These are phyloP conservation scores for Corchorus capsularis DNA, from an alignment of 345 rosid species.

Conservation along the genomic window DNA sequence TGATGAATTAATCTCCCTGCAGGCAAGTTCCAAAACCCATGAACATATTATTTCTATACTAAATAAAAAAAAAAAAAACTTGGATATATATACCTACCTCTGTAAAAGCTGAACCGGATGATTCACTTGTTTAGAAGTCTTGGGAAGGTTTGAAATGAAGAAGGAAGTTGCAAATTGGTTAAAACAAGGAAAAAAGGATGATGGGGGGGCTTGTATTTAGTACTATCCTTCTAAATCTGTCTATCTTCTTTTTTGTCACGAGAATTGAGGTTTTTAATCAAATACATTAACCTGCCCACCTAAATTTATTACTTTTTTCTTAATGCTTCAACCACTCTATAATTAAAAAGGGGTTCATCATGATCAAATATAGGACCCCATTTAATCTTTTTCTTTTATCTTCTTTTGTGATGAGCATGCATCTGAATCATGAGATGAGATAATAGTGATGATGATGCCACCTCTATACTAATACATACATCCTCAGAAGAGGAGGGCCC, in stretches of 20 bases:
- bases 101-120: neutral
- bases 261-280: slow-evolving; percentile 22
- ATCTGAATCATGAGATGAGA: slow-evolving; percentile 27
- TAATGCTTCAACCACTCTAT: slow-evolving; percentile 42
- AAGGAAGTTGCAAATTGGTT: neutral
- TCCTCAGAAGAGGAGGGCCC: neutral
- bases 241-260: slow-evolving; percentile 28
- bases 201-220: neutral
- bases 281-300: slow-evolving; percentile 37
- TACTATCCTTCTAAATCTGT: neutral
- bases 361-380: slow-evolving; percentile 5
- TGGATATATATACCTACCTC: neutral
- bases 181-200: slow-evolving; percentile 12
- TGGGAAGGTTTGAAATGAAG: neutral
- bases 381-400: neutral
- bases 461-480: too few species aligned
- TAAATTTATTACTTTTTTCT: slow-evolving; percentile 28
- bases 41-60: too few species aligned
- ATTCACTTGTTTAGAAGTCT: neutral
- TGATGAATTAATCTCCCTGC: neutral
- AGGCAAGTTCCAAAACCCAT: neutral
- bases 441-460: neutral
- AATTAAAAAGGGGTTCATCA: neutral
- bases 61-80: neutral
- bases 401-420: neutral